phyloP scores from a whole-genome alignment of 768 basidiomycete genomes.

The Boletellus sp. region DNA sequence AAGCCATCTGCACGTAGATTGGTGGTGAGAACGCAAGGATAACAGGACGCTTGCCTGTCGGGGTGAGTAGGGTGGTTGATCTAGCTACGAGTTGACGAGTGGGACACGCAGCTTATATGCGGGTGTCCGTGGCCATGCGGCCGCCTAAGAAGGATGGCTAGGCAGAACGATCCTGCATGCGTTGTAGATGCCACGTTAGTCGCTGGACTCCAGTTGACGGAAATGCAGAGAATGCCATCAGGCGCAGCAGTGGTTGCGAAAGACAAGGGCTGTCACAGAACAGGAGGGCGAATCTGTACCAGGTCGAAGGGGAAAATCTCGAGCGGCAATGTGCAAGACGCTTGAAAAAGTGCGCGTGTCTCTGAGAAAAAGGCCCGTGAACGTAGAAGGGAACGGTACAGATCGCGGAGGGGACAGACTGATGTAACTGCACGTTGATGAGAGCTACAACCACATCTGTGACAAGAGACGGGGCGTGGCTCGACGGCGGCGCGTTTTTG shows the following conservation, averaged over 20 bases:
- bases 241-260: constrained; percentile 5
- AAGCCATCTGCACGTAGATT: constrained; percentile 32
- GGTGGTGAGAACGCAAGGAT: constrained; percentile 2
- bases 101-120: constrained; percentile 14
- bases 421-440: background rate
- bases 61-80: constrained; percentile 7
- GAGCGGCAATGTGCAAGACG: constrained; percentile 1
- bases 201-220: constrained; percentile 12
- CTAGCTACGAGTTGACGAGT: constrained; percentile 1
- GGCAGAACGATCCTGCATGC: background rate
- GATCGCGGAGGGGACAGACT: background rate
- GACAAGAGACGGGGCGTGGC: constrained; percentile 6
- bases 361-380: constrained; percentile 1
- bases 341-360: background rate
- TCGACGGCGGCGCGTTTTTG: constrained; percentile 16
- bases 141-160: background rate
- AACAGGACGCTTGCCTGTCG: constrained; percentile 9
- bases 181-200: constrained; percentile 4
- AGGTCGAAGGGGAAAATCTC: background rate
- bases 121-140: constrained; percentile 10
- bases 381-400: background rate
- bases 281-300: constrained; percentile 9
- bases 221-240: constrained; percentile 17
- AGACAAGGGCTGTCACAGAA: background rate
- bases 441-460: no score